A percentile compares a stretch with the other conserved stretches of the same genome.
phyloP scores from a whole-genome alignment of 2,329 filamentous ascomycete species.

The Verticillium albo-atrum region DNA sequence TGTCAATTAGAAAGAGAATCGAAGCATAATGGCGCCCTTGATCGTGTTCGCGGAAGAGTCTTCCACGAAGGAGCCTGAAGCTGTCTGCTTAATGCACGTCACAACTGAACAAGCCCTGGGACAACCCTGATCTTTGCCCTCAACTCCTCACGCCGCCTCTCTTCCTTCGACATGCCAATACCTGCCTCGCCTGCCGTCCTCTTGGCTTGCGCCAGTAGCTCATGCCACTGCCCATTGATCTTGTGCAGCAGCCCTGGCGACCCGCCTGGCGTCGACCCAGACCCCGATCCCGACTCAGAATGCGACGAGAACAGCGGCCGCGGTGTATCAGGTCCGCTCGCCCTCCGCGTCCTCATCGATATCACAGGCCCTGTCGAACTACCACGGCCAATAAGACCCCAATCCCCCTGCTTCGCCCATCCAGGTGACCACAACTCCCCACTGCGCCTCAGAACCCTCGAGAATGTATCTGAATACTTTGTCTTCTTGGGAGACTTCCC shows the following conservation, averaged over 20 bases:
- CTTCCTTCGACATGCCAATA: conserved; percentile 16
- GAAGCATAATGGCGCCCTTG: too few species aligned
- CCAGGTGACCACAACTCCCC: not conserved
- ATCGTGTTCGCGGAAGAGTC: too few species aligned
- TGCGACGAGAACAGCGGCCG: not conserved
- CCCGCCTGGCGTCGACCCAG: not conserved
- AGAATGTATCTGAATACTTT: conserved; percentile 9
- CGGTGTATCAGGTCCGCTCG: not conserved
- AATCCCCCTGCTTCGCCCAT: not conserved
- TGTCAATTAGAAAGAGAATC: too few species aligned
- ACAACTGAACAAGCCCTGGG: not conserved
- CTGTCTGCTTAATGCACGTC: not conserved
- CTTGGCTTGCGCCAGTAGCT: conserved; percentile 11
- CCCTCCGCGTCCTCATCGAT: not conserved
- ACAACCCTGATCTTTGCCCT: conserved; percentile 31
- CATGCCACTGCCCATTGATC: conserved; percentile 4
- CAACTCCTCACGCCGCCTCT: conserved; percentile 28
- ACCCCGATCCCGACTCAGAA: not conserved
- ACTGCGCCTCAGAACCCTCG: conserved; percentile 8
- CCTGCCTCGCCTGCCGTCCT: conserved; percentile 3
- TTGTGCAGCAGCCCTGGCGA: not conserved
- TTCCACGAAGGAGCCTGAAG: too few species aligned
- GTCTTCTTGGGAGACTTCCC: conserved; percentile 1
- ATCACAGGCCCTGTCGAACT: not conserved
- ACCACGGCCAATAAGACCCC: not conserved